Percentiles rank a stretch among this genome's conserved stretches.
Evolutionary conservation across 2,329 filamentous ascomycete species (phyloP).

Genomic region (Capronia coronata): DNA sequence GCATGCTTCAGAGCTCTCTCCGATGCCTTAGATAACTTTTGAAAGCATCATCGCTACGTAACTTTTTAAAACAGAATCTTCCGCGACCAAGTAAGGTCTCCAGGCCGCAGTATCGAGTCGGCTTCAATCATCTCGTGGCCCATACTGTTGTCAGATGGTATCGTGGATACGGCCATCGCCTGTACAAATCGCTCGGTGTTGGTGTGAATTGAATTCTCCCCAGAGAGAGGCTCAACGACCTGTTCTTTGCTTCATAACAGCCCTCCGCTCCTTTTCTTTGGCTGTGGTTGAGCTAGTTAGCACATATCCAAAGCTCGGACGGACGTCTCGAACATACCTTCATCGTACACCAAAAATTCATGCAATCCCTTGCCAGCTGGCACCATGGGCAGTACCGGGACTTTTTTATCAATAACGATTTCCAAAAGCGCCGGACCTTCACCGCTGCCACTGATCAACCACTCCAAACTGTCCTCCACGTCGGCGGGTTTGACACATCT

Average conservation of each 20-base stretch:
- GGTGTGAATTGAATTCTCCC: neutral
- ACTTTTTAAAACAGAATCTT: neutral
- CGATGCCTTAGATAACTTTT: neutral
- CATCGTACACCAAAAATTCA: conserved; percentile 86
- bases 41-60: neutral
- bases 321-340: conserved; percentile 49
- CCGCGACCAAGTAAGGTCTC: neutral
- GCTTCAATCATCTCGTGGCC: neutral
- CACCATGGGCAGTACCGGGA: conserved; percentile 94
- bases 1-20: neutral
- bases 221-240: conserved; percentile 8
- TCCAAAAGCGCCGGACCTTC: conserved; percentile 84
- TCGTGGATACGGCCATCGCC: conserved; percentile 14
- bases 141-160: neutral
- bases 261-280: conserved; percentile 62
- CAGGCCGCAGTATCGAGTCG: neutral
- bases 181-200: conserved; percentile 7
- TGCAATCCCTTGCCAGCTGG: conserved; percentile 79
- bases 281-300: conserved; percentile 40
- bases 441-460: conserved; percentile 66
- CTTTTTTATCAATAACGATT: conserved; percentile 74
- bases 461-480: conserved; percentile 69
- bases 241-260: conserved; percentile 50
- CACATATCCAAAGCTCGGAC: neutral
- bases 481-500: conserved; percentile 69